Evolutionary conservation across 1,139 yeast genomes (phyloP).

Genomic region (Blastobotrys illinoisensis): DNA sequence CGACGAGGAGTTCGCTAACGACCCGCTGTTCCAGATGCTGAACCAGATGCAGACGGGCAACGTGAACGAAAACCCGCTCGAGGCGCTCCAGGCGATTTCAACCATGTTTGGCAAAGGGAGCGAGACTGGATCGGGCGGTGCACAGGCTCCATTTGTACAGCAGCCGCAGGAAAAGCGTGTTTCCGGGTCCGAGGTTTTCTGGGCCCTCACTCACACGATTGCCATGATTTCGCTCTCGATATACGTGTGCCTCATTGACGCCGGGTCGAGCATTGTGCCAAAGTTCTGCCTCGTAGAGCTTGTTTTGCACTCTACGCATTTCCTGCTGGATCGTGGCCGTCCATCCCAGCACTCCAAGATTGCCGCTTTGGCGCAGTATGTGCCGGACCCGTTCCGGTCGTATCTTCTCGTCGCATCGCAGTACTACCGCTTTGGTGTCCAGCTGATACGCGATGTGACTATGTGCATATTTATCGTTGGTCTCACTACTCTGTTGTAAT

Average conservation of each 20-base stretch:
- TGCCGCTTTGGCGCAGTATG: constrained; percentile 24
- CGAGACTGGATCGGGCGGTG: not conserved
- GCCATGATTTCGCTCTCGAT: constrained; percentile 18
- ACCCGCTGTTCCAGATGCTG: constrained; percentile 24
- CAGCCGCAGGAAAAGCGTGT: constrained; percentile 1
- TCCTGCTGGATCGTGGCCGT: constrained; percentile 29
- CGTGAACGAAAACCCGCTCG: constrained; percentile 5
- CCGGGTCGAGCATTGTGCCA: constrained; percentile 21
- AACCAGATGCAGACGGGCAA: constrained; percentile 15
- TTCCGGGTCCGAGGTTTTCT: constrained; percentile 14
- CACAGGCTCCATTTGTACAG: not conserved
- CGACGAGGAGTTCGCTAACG: constrained; percentile 10
- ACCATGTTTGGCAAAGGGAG: not conserved
- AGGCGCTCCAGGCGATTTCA: not conserved
- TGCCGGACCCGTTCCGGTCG: constrained; percentile 28
- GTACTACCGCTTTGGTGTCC: constrained; percentile 22
- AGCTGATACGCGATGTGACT: constrained; percentile 29
- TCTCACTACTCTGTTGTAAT: constrained; percentile 9
- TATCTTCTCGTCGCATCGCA: constrained; percentile 27
- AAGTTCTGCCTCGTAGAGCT: constrained; percentile 31
- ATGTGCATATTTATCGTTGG: constrained; percentile 30
- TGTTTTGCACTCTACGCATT: constrained; percentile 29
- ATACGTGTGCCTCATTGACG: constrained; percentile 8
- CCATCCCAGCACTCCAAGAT: constrained; percentile 26
- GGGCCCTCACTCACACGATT: constrained; percentile 27